These are phyloP conservation scores for Backusella parvicylindrica DNA, from an alignment of 192 early-diverging fungal genomes.

Conservation along the genomic window DNA sequence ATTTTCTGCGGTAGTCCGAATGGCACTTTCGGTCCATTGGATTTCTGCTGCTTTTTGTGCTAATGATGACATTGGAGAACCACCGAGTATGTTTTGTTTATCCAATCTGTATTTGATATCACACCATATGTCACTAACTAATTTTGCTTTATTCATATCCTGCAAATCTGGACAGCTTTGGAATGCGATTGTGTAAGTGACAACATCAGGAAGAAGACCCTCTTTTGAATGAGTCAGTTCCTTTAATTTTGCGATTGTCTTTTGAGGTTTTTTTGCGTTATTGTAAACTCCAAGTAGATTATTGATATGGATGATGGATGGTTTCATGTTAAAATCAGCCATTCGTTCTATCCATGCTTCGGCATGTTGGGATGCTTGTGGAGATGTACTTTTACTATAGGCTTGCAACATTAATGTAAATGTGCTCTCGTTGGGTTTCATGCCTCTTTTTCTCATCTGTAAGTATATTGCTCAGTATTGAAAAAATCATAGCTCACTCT, in stretches of 20 bases:
- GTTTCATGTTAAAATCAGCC: not conserved
- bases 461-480: not conserved
- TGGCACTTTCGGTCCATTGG: not conserved
- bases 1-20: not conserved
- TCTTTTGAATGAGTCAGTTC: not conserved
- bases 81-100: not conserved
- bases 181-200: conserved; percentile 6
- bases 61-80: not conserved
- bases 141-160: not conserved
- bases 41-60: not conserved
- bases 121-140: not conserved
- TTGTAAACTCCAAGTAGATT: conserved; percentile 3
- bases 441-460: conserved; percentile 11
- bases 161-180: not conserved
- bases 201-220: not conserved
- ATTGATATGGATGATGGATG: conserved; percentile 2
- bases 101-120: not conserved
- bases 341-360: conserved; percentile 5
- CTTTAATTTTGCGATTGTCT: not conserved
- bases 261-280: not conserved
- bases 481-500: no score
- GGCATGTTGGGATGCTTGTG: not conserved
- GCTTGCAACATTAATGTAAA: conserved; percentile 2
- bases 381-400: not conserved
- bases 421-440: conserved; percentile 6